Percentiles rank a stretch among this genome's conserved stretches.
These are phyloP conservation scores for Fusarium veterinarium DNA, from an alignment of 2,329 filamentous ascomycete species.

Conservation along the genomic window DNA sequence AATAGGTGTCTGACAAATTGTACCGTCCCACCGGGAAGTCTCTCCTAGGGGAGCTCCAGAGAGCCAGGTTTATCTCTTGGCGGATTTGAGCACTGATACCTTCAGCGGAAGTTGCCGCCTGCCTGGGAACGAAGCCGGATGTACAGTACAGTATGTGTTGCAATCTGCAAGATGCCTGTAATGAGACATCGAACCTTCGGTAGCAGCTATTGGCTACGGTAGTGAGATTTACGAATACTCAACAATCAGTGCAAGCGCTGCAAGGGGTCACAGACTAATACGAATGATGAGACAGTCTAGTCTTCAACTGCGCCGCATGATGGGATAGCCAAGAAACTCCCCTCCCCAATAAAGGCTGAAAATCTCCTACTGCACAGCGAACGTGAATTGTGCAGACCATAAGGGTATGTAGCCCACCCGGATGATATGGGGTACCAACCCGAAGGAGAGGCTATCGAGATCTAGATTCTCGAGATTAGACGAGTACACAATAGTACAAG, in stretches of 20 bases:
- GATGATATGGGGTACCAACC: neutral
- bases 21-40: constrained; percentile 17
- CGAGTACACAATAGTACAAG: constrained; percentile 7
- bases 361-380: neutral
- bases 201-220: neutral
- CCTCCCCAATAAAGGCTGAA: neutral
- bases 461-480: constrained; percentile 34
- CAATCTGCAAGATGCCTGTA: constrained; percentile 5
- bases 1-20: constrained; percentile 4
- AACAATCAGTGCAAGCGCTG: neutral
- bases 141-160: neutral
- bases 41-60: neutral
- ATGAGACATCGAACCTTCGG: neutral
- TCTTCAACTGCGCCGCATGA: constrained; percentile 4
- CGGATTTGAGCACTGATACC: neutral
- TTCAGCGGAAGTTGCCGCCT: constrained; percentile 11
- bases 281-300: constrained; percentile 14
- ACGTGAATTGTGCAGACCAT: neutral
- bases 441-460: constrained; percentile 23
- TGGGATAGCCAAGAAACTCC: neutral
- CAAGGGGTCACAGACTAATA: neutral
- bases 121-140: neutral
- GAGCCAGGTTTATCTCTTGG: constrained; percentile 11
- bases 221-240: constrained; percentile 3
- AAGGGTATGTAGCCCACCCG: neutral